A percentile compares a stretch with the other conserved stretches of the same genome.
phyloP scores from a whole-genome alignment of 176 grass and related monocot species.

The Calamus simplicifolius region DNA sequence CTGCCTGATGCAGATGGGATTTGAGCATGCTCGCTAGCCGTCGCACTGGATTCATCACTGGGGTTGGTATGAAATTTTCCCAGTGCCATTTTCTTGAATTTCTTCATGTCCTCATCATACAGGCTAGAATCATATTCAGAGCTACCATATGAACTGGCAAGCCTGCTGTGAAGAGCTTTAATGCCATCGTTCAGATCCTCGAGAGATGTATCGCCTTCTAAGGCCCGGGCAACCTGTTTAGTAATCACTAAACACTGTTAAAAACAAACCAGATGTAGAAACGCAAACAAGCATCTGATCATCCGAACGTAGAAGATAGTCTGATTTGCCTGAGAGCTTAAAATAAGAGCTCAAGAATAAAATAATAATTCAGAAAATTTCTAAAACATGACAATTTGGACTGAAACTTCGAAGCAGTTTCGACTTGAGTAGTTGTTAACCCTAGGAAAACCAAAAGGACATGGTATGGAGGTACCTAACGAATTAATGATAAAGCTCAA shows the following conservation, averaged over 20 bases:
- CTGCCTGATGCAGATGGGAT: slow-evolving; percentile 40
- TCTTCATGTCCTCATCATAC: slow-evolving; percentile 15
- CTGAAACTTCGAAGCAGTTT: too few relatives aligned
- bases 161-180: slow-evolving; percentile 1
- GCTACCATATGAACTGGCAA: slow-evolving; percentile 1
- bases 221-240: slow-evolving; percentile 29
- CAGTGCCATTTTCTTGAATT: slow-evolving; percentile 4
- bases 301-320: too few relatives aligned
- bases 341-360: too few relatives aligned
- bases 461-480: too few relatives aligned
- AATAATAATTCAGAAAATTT: too few relatives aligned
- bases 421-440: too few relatives aligned
- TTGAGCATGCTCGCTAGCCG: slow-evolving; percentile 17
- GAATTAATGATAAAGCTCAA: too few relatives aligned
- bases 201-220: slow-evolving; percentile 8
- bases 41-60: not conserved
- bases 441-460: too few relatives aligned
- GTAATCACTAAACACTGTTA: not conserved
- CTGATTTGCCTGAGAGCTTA: too few relatives aligned
- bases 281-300: too few relatives aligned
- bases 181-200: slow-evolving; percentile 5
- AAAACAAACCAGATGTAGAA: too few relatives aligned
- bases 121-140: slow-evolving; percentile 6
- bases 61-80: not conserved
- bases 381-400: too few relatives aligned